Base-by-base conservation (phyloP, 2,329 filamentous ascomycete genomes). In the Nemania sp. region DNA sequence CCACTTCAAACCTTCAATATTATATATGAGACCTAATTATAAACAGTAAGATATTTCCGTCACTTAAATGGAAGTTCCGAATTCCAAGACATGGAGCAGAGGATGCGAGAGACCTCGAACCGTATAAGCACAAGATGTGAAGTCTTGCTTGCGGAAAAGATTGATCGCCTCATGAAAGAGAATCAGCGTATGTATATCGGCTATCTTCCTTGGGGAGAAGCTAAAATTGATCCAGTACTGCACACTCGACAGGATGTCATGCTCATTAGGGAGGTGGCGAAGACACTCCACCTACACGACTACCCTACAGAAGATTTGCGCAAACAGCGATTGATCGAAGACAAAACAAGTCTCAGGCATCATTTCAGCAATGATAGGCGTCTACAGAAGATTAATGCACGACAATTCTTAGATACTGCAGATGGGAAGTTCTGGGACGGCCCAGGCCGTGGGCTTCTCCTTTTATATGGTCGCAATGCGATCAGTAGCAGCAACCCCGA, bases 101-200 rank as follows among this genome's bases (percentile, higher is more conserved):
- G 19, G 6, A 49, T 49, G 34, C 40, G 36, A 46, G 49, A 52
- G 15, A 47, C 31, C 15, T 47, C 36, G 2, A 52, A 39, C 19
- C 36, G 49, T 15, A 52, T 52, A 46, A 52, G 49, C 22, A 24
- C n/a, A 22, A 52, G 28, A 47, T 52, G 49, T 17, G 15, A 19
- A 7, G 34, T 52, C 15, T 26, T 52, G 19, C 36, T 52, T 34
- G 49, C 49, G 36, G 26, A 52, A 23, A 46, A 34, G 34, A 47
- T 52, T 5, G 41, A 52, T 41, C 3, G 17, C 15, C 36, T 52
- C 15, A 36, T 15, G 4, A 15, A 20, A n/a, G 42, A 52, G 3
- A 52, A 52, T 42, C 3, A 41, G 30, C 40, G 49, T 52, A 42
- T 5, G 42, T 44, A 22, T 14, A 12, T 14, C 20, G 9, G 6